A percentile compares a stretch with the other conserved stretches of the same genome.
Evolutionary conservation across 1,284 basidiomycete genomes (phyloP).

Genomic region (Ceratobasidium sp.): DNA sequence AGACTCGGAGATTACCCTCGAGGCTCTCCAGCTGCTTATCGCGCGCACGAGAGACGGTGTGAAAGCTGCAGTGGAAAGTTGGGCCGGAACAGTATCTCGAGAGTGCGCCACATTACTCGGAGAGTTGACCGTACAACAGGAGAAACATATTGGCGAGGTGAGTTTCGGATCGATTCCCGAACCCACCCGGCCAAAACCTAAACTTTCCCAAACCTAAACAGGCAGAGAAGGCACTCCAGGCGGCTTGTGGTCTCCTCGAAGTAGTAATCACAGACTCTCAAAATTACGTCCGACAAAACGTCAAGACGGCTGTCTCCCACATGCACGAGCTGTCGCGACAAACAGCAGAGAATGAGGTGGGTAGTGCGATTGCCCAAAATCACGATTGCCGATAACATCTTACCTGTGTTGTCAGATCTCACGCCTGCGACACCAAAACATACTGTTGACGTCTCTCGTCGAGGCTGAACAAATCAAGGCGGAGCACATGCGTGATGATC

Average conservation of each 20-base stretch:
- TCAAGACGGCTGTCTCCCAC: constrained; percentile 50
- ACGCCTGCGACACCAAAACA: constrained; percentile 78
- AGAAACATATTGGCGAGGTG: constrained; percentile 53
- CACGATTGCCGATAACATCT: not conserved
- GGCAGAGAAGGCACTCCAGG: constrained; percentile 66
- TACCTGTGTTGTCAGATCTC: constrained; percentile 57
- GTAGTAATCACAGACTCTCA: constrained; percentile 52
- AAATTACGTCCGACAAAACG: constrained; percentile 53
- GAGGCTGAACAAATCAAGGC: constrained; percentile 73
- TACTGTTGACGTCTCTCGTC: constrained; percentile 69
- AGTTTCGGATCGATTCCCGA: constrained; percentile 48
- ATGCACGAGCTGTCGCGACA: constrained; percentile 48
- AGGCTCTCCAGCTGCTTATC: constrained; percentile 61
- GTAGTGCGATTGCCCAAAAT: constrained; percentile 2
- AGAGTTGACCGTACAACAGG: constrained; percentile 60
- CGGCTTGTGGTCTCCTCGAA: constrained; percentile 56
- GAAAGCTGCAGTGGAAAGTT: constrained; percentile 63
- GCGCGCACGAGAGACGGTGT: constrained; percentile 66
- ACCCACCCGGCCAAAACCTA: not conserved
- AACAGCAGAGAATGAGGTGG: constrained; percentile 61
- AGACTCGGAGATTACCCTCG: constrained; percentile 65
- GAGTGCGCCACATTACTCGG: constrained; percentile 62
- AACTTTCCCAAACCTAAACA: constrained; percentile 50
- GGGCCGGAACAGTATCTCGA: constrained; percentile 64
- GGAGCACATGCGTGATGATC: constrained; percentile 72